These are phyloP conservation scores for Pouteria glomerata DNA, from an alignment of 148 eudicot species.

Conservation along the genomic window DNA sequence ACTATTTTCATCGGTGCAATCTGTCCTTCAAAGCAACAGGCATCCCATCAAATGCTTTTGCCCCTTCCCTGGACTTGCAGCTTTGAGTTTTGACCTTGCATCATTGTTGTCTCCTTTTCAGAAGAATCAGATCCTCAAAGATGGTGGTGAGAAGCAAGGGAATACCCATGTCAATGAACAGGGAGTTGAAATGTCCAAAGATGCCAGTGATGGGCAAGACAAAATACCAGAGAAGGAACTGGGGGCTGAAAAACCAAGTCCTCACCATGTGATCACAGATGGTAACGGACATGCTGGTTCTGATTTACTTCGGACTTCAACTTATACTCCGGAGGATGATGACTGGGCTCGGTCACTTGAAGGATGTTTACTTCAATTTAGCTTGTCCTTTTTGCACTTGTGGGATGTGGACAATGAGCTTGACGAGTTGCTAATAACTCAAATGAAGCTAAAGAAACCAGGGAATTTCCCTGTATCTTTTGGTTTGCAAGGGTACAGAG, in stretches of 20 bases:
- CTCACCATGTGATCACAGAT: constrained; percentile 21
- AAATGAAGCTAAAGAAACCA: constrained; percentile 71
- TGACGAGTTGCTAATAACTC: constrained; percentile 60
- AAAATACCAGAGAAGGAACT: constrained; percentile 22
- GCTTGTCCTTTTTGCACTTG: constrained; percentile 82
- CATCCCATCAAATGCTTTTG: constrained; percentile 63
- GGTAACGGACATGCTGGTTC: constrained; percentile 21
- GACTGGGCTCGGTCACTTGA: constrained; percentile 32
- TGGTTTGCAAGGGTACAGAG: constrained; percentile 88
- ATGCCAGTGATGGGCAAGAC: constrained; percentile 19
- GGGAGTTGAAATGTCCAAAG: constrained; percentile 17
- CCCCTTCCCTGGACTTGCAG: constrained; percentile 77
- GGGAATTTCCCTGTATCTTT: constrained; percentile 54
- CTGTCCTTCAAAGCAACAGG: constrained; percentile 29
- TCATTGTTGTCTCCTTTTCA: constrained; percentile 47
- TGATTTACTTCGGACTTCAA: constrained; percentile 23
- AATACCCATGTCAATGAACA: constrained; percentile 19
- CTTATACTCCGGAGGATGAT: constrained; percentile 22
- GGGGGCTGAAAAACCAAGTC: constrained; percentile 12
- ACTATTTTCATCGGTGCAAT: constrained; percentile 1
- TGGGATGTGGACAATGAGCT: constrained; percentile 79
- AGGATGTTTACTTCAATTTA: constrained; percentile 56
- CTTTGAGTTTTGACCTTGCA: constrained; percentile 70
- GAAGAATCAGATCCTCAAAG: constrained; percentile 21
- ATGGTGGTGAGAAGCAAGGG: constrained; percentile 22